Conservation (phyloP, 169 alveolate species). For the Cryptosporidium muris region DNA sequence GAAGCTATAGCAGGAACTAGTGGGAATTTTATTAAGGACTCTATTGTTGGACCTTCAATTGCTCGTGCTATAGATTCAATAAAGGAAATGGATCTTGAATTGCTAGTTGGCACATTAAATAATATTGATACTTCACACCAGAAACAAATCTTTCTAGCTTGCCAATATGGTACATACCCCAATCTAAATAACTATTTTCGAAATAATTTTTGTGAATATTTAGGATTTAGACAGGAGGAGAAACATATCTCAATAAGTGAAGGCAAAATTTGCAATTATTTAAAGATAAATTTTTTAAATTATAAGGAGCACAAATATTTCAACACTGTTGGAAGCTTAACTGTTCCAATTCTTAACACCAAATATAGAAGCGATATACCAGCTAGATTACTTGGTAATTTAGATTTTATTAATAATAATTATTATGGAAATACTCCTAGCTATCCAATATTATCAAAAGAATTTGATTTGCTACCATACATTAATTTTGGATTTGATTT, state of each 20-base stretch:
- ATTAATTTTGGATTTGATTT: slow-evolving; percentile 63
- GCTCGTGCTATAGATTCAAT: slow-evolving; percentile 9
- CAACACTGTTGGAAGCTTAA: slow-evolving; percentile 33
- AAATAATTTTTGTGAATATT: slow-evolving; percentile 55
- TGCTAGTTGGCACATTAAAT: slow-evolving; percentile 19
- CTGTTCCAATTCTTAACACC: slow-evolving; percentile 29
- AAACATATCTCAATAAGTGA: slow-evolving; percentile 9
- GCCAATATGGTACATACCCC: slow-evolving; percentile 22
- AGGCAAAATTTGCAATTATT: slow-evolving; percentile 25
- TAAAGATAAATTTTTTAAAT: not conserved
- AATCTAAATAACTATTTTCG: slow-evolving; percentile 14
- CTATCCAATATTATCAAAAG: slow-evolving; percentile 51
- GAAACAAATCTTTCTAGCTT: slow-evolving; percentile 22
- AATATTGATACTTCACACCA: slow-evolving; percentile 2
- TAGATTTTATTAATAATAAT: not conserved
- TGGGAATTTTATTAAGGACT: slow-evolving; percentile 51
- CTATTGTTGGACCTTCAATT: slow-evolving; percentile 37
- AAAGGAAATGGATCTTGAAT: slow-evolving; percentile 21
- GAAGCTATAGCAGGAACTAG: slow-evolving; percentile 66
- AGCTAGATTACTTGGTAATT: not conserved
- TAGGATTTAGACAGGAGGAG: not conserved
- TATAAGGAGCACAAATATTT: slow-evolving; percentile 10
- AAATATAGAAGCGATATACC: not conserved
- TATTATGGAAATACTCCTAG: slow-evolving; percentile 9
- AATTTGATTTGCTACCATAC: slow-evolving; percentile 14